phyloP scores from a whole-genome alignment of 768 basidiomycete genomes.

The Boletus patriciae region DNA sequence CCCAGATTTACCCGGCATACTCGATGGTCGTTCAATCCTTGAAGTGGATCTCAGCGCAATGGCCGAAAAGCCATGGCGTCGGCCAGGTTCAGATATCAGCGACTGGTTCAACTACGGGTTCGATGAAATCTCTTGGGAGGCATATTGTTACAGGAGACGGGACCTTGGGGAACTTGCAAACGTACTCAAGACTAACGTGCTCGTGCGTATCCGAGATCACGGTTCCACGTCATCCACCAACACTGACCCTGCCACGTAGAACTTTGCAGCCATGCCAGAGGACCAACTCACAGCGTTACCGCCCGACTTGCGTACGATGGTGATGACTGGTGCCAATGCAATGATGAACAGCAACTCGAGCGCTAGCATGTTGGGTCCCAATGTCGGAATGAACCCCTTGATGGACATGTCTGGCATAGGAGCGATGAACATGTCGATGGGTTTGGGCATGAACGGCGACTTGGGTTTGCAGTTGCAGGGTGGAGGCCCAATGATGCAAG shows the following conservation, averaged over 20 bases:
- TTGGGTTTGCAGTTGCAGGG: conserved; percentile 55
- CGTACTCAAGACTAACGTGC: conserved; percentile 78
- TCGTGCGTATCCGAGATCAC: conserved; percentile 49
- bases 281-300: conserved; percentile 77
- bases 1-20: conserved; percentile 58
- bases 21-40: conserved; percentile 77
- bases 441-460: conserved; percentile 65
- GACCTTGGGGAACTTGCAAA: conserved; percentile 78
- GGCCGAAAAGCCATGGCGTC: conserved; percentile 86
- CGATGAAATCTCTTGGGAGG: conserved; percentile 95
- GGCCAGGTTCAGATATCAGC: conserved; percentile 87
- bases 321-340: conserved; percentile 77
- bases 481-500: conserved; percentile 58
- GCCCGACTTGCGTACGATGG: conserved; percentile 81
- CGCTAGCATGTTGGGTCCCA: conserved; percentile 54
- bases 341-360: conserved; percentile 68
- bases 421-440: conserved; percentile 50
- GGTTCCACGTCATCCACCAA: background rate
- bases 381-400: conserved; percentile 61
- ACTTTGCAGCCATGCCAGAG: conserved; percentile 79
- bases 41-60: conserved; percentile 78
- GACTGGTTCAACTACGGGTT: conserved; percentile 99
- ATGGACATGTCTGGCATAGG: conserved; percentile 78
- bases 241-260: conserved; percentile 42
- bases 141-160: conserved; percentile 82